Evolutionary conservation across 768 basidiomycete genomes (phyloP).

Genomic region (Leccinellum albellum): DNA sequence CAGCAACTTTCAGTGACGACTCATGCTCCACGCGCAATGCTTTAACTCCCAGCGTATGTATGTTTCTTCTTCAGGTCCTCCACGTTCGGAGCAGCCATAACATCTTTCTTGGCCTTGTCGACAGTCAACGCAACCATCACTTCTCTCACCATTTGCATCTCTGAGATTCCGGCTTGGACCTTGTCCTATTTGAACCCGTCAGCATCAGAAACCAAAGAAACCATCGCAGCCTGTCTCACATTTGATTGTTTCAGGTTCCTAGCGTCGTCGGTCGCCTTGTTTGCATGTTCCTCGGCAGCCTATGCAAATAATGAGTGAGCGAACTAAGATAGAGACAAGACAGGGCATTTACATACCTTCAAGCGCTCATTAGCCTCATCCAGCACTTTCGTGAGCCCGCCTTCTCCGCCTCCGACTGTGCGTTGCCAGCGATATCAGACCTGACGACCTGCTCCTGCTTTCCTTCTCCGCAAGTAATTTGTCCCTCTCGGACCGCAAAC

Average conservation of each 20-base stretch:
- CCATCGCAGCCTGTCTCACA: conserved; percentile 11
- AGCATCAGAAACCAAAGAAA: neutral
- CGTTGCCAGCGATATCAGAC: conserved; percentile 33
- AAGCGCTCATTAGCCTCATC: conserved; percentile 57
- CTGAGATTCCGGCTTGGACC: conserved; percentile 51
- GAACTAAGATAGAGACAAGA: neutral
- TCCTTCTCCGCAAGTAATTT: conserved; percentile 59
- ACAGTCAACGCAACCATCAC: conserved; percentile 54
- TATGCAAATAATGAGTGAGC: conserved; percentile 16
- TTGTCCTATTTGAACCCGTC: conserved; percentile 48
- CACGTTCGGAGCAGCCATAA: conserved; percentile 15
- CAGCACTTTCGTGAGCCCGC: conserved; percentile 50
- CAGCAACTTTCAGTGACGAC: conserved; percentile 49
- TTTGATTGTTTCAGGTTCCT: conserved; percentile 37
- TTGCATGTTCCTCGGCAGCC: conserved; percentile 41
- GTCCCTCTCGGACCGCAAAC: conserved; percentile 58
- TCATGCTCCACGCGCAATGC: conserved; percentile 54
- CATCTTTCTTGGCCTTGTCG: conserved; percentile 50
- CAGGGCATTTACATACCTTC: conserved; percentile 41
- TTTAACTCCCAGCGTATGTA: conserved; percentile 55
- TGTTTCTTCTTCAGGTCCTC: conserved; percentile 51
- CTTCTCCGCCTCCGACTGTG: conserved; percentile 58
- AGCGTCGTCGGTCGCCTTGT: conserved; percentile 42
- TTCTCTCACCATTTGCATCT: conserved; percentile 50
- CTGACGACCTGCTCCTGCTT: conserved; percentile 25